These are phyloP conservation scores for Phytopythium ostracodes DNA, from an alignment of 352 stramenopile genomes.

Conservation along the genomic window DNA sequence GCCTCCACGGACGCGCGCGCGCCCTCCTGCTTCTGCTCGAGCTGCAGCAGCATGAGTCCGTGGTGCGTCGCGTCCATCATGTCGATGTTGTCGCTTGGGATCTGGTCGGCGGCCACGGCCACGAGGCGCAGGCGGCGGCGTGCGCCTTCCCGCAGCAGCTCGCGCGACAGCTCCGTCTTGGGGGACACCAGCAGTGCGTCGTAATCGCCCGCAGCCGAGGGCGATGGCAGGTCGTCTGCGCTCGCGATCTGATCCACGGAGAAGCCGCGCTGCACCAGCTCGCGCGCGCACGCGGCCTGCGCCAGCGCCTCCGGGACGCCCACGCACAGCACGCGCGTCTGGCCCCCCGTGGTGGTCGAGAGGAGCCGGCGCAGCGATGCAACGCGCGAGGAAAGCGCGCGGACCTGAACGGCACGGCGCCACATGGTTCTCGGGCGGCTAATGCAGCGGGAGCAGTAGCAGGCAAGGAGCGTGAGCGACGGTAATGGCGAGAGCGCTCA, in stretches of 20 bases:
- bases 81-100: slow-evolving; percentile 63
- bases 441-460: neutral
- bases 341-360: slow-evolving; percentile 11
- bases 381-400: neutral
- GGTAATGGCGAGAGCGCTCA: too few species aligned
- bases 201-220: slow-evolving; percentile 33
- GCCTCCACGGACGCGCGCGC: slow-evolving; percentile 75
- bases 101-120: slow-evolving; percentile 44
- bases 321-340: slow-evolving; percentile 56
- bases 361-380: slow-evolving; percentile 12
- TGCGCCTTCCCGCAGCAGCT: slow-evolving; percentile 37
- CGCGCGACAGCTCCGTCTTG: slow-evolving; percentile 34
- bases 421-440: neutral
- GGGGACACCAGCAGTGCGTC: slow-evolving; percentile 64
- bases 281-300: slow-evolving; percentile 51
- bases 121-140: slow-evolving; percentile 48
- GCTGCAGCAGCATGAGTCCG: slow-evolving; percentile 67
- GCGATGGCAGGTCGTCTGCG: slow-evolving; percentile 26
- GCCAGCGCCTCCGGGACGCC: slow-evolving; percentile 45
- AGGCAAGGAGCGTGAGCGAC: too few species aligned
- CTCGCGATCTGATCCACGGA: slow-evolving; percentile 44
- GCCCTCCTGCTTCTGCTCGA: slow-evolving; percentile 68
- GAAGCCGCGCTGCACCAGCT: slow-evolving; percentile 71
- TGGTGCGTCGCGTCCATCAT: slow-evolving; percentile 74
- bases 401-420: neutral